Conservation (phyloP, 2,329 filamentous ascomycete genomes). For the Purpureocillium lavendulum region DNA sequence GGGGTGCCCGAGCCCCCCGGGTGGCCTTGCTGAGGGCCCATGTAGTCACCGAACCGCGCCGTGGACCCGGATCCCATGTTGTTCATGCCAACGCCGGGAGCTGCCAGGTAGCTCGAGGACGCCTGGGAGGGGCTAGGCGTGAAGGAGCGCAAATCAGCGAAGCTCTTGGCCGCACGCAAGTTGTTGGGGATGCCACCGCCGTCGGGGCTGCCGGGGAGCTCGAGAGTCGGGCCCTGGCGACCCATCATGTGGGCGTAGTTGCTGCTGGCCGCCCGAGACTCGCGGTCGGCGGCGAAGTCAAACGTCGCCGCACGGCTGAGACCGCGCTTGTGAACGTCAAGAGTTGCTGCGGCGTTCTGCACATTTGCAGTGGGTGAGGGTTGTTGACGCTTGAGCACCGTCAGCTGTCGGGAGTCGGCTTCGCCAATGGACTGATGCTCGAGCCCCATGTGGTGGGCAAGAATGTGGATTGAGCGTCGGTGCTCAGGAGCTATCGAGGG, state of each 20-base stretch:
- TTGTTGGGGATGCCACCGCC: conserved; percentile 59
- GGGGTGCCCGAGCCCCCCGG: conserved; percentile 27
- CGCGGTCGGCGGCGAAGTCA: conserved; percentile 80
- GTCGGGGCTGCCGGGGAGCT: conserved; percentile 74
- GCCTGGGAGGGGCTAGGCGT: conserved; percentile 85
- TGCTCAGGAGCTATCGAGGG: conserved; percentile 72
- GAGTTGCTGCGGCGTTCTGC: conserved; percentile 50
- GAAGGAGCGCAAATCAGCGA: conserved; percentile 89
- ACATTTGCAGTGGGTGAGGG: conserved; percentile 43
- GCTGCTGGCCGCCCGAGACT: conserved; percentile 54
- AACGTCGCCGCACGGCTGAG: conserved; percentile 94
- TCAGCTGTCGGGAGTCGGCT: conserved; percentile 80
- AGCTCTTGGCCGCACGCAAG: conserved; percentile 89
- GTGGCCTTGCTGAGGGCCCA: conserved; percentile 26
- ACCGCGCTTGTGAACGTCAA: conserved; percentile 72
- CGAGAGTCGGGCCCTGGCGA: conserved; percentile 76
- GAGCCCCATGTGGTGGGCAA: conserved; percentile 91
- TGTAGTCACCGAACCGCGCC: conserved; percentile 38
- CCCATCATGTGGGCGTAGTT: conserved; percentile 67
- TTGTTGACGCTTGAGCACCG: conserved; percentile 67
- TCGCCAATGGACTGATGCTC: conserved; percentile 85
- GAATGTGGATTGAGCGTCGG: conserved; percentile 82
- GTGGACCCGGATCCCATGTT: conserved; percentile 36
- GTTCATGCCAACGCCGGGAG: conserved; percentile 37
- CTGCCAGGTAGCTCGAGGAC: conserved; percentile 65